Evolutionary conservation across 345 rosid genomes (phyloP).

Genomic region (Bruguiera sexangula): DNA sequence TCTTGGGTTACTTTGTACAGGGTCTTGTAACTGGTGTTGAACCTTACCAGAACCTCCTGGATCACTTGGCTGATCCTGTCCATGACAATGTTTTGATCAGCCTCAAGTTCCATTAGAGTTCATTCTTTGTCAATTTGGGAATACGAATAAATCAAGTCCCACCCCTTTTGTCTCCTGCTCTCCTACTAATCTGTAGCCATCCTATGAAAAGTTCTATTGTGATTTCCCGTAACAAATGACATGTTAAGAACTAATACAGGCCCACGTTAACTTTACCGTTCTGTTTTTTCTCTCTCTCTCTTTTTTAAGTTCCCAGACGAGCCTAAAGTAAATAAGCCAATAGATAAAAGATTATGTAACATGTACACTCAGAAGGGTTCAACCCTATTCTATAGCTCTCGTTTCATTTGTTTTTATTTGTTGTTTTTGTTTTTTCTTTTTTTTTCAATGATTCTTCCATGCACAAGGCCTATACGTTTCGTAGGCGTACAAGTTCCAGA

Average conservation of each 20-base stretch:
- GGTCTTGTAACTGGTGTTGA: conserved; percentile 83
- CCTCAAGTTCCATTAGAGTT: conserved; percentile 80
- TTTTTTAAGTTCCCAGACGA: background rate
- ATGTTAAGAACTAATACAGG: conserved; percentile 19
- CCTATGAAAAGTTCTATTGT: conserved; percentile 43
- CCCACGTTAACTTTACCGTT: too few relatives aligned
- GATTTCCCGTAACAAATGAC: conserved; percentile 33
- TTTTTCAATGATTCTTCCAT: too few relatives aligned
- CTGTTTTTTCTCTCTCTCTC: background rate
- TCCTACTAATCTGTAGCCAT: conserved; percentile 30
- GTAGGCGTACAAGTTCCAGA: too few relatives aligned
- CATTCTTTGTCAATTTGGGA: background rate
- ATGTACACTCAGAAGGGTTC: too few relatives aligned
- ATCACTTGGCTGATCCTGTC: conserved; percentile 92
- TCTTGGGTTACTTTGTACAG: conserved; percentile 73
- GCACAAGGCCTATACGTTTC: too few relatives aligned
- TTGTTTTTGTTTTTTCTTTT: too few relatives aligned
- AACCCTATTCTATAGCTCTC: too few relatives aligned
- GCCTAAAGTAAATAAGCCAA: too few relatives aligned
- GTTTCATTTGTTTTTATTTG: too few relatives aligned
- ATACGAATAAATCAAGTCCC: too few relatives aligned
- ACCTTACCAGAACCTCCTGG: conserved; percentile 94
- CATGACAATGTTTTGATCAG: conserved; percentile 88
- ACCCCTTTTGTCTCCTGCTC: conserved; percentile 7
- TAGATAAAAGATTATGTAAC: too few relatives aligned